Evolutionary conservation across 139 green algal genomes (phyloP), one percentile per base, ranked within the genome.

Genomic region (Chlorella sp.): DNA sequence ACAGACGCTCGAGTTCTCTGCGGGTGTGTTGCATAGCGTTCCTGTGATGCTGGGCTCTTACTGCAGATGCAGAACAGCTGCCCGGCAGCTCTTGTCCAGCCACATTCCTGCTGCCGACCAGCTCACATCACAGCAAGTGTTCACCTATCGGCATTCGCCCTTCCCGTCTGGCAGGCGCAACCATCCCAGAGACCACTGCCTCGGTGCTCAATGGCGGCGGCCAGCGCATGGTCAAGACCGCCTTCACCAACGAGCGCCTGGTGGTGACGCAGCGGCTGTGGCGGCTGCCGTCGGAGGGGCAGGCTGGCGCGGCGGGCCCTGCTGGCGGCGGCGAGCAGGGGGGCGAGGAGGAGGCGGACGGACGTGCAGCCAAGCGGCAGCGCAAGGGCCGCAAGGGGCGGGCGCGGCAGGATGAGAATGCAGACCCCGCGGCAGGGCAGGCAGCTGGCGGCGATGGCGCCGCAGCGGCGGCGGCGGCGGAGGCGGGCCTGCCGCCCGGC

Each of bases 221-320:
- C 3, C 73, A 82, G 56, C 76, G 74, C 48, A 32, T 94, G 48
- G 86, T 83, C 43, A 82, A 80, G 43, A 65, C 73, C 0, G 38
- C 83, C 4, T 68, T 90, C 34, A 84, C 19, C 60, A 92, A 91
- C 11, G 76, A 95, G 76, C 88, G 89, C 40, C 80, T 96, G 19
- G 82, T 81, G 11, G 87, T 96, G 30, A 81, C 88, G 54, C 93
- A 96, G 87, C 87, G 87, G 0, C 89, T 96, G 54, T 92, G 88
- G 87, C 65, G 77, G 16, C 83, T 89, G 60, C 77, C 86, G 26
- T 26, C 80, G 11, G 48, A 73, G 41, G 75, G 67, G 32, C 44
- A 68, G n/a, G 51, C 30, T 5, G 67, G 34, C 1, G 46, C 54
- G 32, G 77, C 36, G 0, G 26, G 76, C 22, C 19, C 69, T 69